A percentile compares a stretch with the other conserved stretches of the same genome.
phyloP scores from a whole-genome alignment of 1,284 basidiomycete genomes.

The Uromyces viciae-fabae region DNA sequence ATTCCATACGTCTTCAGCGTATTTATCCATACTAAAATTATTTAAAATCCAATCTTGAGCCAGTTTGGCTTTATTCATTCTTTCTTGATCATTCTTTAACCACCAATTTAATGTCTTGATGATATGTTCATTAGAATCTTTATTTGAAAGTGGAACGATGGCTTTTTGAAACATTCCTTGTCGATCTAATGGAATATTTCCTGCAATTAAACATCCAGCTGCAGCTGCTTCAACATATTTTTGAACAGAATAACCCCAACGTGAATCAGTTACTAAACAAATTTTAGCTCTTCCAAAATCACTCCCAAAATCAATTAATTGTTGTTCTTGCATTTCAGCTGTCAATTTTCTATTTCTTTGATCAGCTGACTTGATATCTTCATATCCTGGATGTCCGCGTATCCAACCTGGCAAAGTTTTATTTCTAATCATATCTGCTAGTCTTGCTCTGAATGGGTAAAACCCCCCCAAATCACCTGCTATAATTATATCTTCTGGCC shows the following conservation, averaged over 20 bases:
- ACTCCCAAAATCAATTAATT: conserved; percentile 32
- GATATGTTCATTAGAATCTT: conserved; percentile 32
- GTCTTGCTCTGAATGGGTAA: conserved; percentile 40
- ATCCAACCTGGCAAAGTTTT: conserved; percentile 43
- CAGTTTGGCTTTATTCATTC: conserved; percentile 29
- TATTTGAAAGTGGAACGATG: conserved; percentile 42
- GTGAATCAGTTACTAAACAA: conserved; percentile 35
- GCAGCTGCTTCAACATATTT: conserved; percentile 44
- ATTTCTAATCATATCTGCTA: conserved; percentile 43
- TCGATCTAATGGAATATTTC: conserved; percentile 42
- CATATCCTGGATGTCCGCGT: conserved; percentile 42
- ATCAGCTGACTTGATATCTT: conserved; percentile 39
- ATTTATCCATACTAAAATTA: conserved; percentile 32
- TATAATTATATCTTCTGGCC: conserved; percentile 38
- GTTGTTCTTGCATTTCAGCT: conserved; percentile 37
- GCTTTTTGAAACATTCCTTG: conserved; percentile 11
- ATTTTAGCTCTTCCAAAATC: conserved; percentile 42
- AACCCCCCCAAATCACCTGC: conserved; percentile 38
- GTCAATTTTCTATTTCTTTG: conserved; percentile 21
- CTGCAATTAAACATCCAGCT: conserved; percentile 39
- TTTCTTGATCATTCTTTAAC: conserved; percentile 35
- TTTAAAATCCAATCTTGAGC: conserved; percentile 45
- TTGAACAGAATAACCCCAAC: conserved; percentile 44
- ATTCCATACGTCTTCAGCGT: conserved; percentile 35
- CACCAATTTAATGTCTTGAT: conserved; percentile 36